Percentiles rank a stretch among this genome's conserved stretches.
Evolutionary conservation across 2,329 filamentous ascomycete genomes (phyloP).

Genomic region (Neocatenulostroma microsporum): DNA sequence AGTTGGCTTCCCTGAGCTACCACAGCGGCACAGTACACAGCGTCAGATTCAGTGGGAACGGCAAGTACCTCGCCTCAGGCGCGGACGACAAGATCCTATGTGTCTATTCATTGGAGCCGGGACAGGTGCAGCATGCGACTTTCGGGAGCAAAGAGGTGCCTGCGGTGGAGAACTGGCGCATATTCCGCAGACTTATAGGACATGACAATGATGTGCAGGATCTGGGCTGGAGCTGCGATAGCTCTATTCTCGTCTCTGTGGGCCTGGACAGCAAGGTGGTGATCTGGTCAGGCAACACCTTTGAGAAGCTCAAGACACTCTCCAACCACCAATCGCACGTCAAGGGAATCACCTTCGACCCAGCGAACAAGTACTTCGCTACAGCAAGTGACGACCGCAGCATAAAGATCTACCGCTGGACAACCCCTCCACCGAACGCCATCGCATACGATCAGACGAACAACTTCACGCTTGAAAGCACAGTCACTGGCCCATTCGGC

Average conservation of each 20-base stretch:
- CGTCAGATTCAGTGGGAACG: constrained; percentile 91
- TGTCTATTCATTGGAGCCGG: constrained; percentile 84
- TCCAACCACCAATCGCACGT: constrained; percentile 94
- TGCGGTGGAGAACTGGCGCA: constrained; percentile 96
- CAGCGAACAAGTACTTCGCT: constrained; percentile 98
- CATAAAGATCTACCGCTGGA: constrained; percentile 95
- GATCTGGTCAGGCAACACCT: constrained; percentile 95
- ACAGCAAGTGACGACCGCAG: constrained; percentile 95
- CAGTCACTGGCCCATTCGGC: constrained; percentile 77
- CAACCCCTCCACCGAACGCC: constrained; percentile 79
- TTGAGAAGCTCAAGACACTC: constrained; percentile 93
- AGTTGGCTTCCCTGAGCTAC: constrained; percentile 96
- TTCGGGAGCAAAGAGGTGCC: constrained; percentile 85
- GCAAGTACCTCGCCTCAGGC: constrained; percentile 89
- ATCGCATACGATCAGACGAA: constrained; percentile 92
- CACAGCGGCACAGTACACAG: constrained; percentile 96
- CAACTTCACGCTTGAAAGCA: constrained; percentile 93
- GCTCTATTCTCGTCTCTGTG: constrained; percentile 89
- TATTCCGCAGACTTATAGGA: constrained; percentile 82
- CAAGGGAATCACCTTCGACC: constrained; percentile 97
- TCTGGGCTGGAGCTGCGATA: constrained; percentile 92
- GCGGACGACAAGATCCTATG: constrained; percentile 99
- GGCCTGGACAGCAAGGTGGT: constrained; percentile 97
- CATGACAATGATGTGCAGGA: constrained; percentile 99
- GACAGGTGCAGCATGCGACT: constrained; percentile 65